A percentile compares a stretch with the other conserved stretches of the same genome.
Conservation (phyloP, 2,329 filamentous ascomycete species). For the Fusarium lateritium region DNA sequence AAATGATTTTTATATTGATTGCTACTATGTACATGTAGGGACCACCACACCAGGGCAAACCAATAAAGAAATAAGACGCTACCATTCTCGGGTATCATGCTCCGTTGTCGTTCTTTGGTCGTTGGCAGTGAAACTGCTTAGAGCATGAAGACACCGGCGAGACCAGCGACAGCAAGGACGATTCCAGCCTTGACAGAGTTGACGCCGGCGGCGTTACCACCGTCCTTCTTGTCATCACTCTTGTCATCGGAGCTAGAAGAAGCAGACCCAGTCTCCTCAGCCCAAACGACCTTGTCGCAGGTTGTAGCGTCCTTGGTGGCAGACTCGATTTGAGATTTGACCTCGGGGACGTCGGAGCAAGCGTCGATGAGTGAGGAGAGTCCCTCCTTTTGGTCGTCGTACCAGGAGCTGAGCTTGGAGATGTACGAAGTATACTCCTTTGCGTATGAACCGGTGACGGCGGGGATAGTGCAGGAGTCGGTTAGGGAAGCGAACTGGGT, state of each 20-base stretch:
- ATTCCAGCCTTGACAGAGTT: slow-evolving; percentile 30
- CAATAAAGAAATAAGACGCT: slow-evolving; percentile 7
- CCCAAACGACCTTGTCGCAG: slow-evolving; percentile 33
- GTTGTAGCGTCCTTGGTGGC: slow-evolving; percentile 2
- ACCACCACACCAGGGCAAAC: slow-evolving; percentile 9
- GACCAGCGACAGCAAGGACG: slow-evolving; percentile 21
- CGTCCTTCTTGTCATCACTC: slow-evolving; percentile 11
- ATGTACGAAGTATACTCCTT: slow-evolving; percentile 48
- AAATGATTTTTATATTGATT: neutral
- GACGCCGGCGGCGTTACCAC: slow-evolving; percentile 16
- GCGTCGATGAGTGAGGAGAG: slow-evolving; percentile 44
- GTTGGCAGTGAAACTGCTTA: neutral
- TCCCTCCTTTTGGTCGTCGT: slow-evolving; percentile 30
- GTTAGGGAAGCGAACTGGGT: slow-evolving; percentile 42
- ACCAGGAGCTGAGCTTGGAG: slow-evolving; percentile 44
- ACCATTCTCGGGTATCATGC: slow-evolving; percentile 1
- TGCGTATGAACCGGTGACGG: slow-evolving; percentile 48
- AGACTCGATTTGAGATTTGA: slow-evolving; percentile 22
- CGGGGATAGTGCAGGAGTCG: slow-evolving; percentile 46
- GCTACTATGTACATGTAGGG: neutral
- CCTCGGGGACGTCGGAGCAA: slow-evolving; percentile 50
- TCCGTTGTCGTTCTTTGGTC: neutral
- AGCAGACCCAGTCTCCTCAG: slow-evolving; percentile 25
- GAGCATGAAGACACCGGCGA: slow-evolving; percentile 38
- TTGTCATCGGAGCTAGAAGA: slow-evolving; percentile 11